Base-by-base conservation (phyloP, 495 filamentous ascomycete genomes). In the Trichocladium antarcticum region DNA sequence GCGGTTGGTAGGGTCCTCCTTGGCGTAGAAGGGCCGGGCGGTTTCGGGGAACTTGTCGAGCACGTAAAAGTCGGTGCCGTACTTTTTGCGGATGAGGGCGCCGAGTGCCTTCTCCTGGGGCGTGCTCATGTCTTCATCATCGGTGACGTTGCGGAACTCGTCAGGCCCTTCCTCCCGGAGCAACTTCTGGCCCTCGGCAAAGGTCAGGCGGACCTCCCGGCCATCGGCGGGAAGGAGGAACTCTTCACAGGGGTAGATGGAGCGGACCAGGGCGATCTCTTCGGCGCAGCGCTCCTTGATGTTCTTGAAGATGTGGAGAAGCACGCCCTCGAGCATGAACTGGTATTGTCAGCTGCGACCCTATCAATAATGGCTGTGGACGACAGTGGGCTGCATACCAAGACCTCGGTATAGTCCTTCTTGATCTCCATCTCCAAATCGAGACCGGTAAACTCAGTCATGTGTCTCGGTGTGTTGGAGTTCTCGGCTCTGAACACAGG, bases 341-440 rank as follows among this genome's bases (percentile, higher is more conserved):
- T 51, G 7, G 3, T 6, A 11, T 3, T 34, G 27, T 51, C 29
- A 51, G 36, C 27, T 5, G 19, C 19, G 37, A 6, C 4, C 17
- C 37, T 19, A n/a, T n/a, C n/a, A n/a, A n/a, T n/a, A 11, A 38
- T 27, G 24, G 4, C 24, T 3, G 24, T 27, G 8, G 3, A 27
- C 24, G 24, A 3, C 4, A 27, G 4, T 27, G 12, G 28, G 19
- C 4, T 12, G 6, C 49, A 40, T 51, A 51, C 49, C 20, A 87
- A 67, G 32, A 93, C 88, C 64, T 98, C 92, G 62, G 85, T 79
- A 70, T 96, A 97, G 67, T 88, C 77, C 47, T 85, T 70, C 45
- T 84, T 77, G 65, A 96, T 95, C 31, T 88, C 88, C 85, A 95
- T 96, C 63, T 97, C 92, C 59, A 96, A 72, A 85, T 98, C 92